Evolutionary conservation across 2,329 filamentous ascomycete species (phyloP).

Genomic region (Exophiala aquamarina): DNA sequence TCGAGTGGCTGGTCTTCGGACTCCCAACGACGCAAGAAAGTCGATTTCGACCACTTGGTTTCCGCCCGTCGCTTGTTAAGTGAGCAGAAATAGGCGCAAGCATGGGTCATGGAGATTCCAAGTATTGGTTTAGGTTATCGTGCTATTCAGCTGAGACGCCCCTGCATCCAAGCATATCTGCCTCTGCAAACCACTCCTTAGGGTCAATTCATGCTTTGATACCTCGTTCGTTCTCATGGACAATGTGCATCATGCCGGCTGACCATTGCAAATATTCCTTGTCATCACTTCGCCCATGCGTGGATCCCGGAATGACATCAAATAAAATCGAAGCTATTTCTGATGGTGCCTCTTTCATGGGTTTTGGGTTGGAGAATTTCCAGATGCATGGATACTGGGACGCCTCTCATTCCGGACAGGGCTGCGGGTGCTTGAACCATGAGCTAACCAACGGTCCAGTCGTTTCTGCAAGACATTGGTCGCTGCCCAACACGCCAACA

Average conservation of each 20-base stretch:
- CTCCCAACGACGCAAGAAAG: background rate
- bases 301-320: background rate
- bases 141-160: background rate
- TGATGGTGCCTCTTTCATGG: background rate
- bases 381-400: background rate
- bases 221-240: background rate
- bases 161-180: background rate
- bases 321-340: constrained; percentile 1
- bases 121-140: background rate
- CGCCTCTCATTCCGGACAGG: background rate
- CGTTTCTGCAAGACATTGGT: background rate
- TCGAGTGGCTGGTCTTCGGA: background rate
- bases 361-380: background rate
- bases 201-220: background rate
- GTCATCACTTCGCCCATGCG: background rate
- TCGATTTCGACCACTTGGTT: background rate
- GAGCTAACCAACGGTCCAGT: background rate
- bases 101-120: background rate
- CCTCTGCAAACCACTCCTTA: background rate
- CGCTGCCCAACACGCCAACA: background rate
- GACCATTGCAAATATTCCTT: background rate
- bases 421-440: background rate
- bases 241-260: background rate
- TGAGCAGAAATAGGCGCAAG: background rate
- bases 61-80: background rate